A percentile compares a stretch with the other conserved stretches of the same genome.
Conservation (phyloP, 2,329 filamentous ascomycete genomes). For the Calonectria pteridis region DNA sequence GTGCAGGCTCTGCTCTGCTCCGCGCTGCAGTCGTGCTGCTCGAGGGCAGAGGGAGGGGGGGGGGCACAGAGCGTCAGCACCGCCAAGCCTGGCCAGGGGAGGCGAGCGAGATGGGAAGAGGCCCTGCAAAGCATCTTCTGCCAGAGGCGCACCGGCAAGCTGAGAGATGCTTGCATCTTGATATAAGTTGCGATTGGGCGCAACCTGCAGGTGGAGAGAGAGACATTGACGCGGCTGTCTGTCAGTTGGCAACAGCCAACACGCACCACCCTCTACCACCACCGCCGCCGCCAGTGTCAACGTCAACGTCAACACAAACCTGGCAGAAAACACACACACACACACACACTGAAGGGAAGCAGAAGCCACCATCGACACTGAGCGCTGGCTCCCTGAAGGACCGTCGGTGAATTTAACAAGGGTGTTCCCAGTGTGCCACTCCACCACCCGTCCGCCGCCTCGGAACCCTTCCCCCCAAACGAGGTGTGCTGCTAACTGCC, state of each 20-base stretch:
- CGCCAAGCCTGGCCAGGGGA: constrained; percentile 14
- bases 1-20: constrained; percentile 6
- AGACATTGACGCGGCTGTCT: constrained; percentile 25
- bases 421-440: constrained; percentile 35
- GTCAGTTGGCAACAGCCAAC: constrained; percentile 9
- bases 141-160: constrained; percentile 12
- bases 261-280: neutral
- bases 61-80: constrained; percentile 22
- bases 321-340: constrained; percentile 22
- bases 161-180: constrained; percentile 6
- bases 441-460: constrained; percentile 37
- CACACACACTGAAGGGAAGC: constrained; percentile 32
- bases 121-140: constrained; percentile 20
- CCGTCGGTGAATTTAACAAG: constrained; percentile 35
- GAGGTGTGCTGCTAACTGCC: constrained; percentile 8
- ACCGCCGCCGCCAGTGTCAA: too few relatives aligned
- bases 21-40: neutral
- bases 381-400: constrained; percentile 21
- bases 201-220: constrained; percentile 30
- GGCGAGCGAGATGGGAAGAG: constrained; percentile 17
- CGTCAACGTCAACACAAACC: neutral
- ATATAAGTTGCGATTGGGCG: constrained; percentile 22
- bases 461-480: constrained; percentile 27
- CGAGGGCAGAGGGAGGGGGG: neutral
- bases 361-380: constrained; percentile 19